Evolutionary conservation across 2,329 filamentous ascomycete species (phyloP), one percentile per base, ranked within the genome.

Genomic region (Colletotrichum endophyticum): DNA sequence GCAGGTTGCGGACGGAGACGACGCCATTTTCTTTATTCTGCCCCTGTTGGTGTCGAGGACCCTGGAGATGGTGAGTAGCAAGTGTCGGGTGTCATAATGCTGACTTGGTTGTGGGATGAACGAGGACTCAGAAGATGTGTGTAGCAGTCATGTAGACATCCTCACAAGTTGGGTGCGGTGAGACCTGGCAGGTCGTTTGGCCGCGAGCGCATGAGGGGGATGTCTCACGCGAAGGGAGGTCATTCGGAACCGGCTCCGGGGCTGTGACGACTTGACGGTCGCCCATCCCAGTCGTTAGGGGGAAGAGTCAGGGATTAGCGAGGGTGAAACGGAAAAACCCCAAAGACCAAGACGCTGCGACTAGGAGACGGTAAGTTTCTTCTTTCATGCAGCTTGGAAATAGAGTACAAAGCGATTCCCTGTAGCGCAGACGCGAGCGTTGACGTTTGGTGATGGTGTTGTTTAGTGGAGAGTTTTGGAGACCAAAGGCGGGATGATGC

Each of bases 241-340:
- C 75, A 77, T 77, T 72, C 75, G 72, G 72, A 62, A 62, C 53
- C 72, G 59, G 72, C 49, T 75, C 75, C 72, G 72, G 61, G 75
- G 72, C 72, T 77, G 61, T 67, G 44, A 53, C 25, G 63, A 73
- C 25, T 49, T n/a, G 63, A 53, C 34, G 27, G 53, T 34, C n/a
- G 57, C n/a, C 64, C 73, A 69, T 68, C 62, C 63, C 53, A 61
- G 25, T 34, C 34, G 25, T 28, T 53, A 22, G 56, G 7, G 15
- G 11, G 15, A 44, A 62, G 71, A 63, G 39, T 36, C 36, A 73
- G 15, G 53, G 44, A 7, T 39, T 39, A 56, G 61, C 44, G 22
- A 27, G 53, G 8, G 16, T 25, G 44, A 73, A 70, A 44, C 28
- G 70, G 74, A 76, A 73, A 53, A 73, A 73, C 44, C 16, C 8